Conservation (phyloP, 2,329 filamentous ascomycete species). For the Nakataea oryzae region DNA sequence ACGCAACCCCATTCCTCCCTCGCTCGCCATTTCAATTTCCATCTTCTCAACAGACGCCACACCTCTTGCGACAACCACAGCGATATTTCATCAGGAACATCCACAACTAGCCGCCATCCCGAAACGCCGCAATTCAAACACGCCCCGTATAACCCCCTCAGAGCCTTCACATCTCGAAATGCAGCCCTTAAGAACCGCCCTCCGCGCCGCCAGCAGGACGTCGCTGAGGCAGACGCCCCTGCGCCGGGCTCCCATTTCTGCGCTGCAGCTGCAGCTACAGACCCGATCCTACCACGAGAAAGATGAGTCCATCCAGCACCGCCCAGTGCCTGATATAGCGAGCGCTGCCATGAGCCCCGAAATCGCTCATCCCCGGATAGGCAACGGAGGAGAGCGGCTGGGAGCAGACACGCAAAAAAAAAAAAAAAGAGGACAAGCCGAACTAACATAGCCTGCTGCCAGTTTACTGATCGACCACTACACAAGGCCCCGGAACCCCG, state of each 20-base stretch:
- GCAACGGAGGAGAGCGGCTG: background rate
- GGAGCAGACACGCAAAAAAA: background rate
- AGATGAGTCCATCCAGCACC: constrained; percentile 9
- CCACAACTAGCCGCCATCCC: background rate
- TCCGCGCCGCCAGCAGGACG: constrained; percentile 6
- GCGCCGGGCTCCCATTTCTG: constrained; percentile 5
- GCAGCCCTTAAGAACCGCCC: constrained; percentile 3
- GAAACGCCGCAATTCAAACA: background rate
- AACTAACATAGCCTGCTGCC: background rate
- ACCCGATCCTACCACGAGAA: constrained; percentile 14
- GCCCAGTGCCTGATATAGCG: too few species aligned
- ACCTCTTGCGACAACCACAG: background rate
- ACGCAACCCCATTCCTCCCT: background rate
- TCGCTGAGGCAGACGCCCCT: constrained; percentile 6
- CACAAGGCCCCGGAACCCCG: constrained; percentile 34
- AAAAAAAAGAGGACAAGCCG: background rate
- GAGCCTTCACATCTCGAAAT: background rate
- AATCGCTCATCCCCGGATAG: background rate
- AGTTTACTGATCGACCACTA: constrained; percentile 16
- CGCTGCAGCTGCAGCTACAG: constrained; percentile 7
- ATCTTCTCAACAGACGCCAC: background rate
- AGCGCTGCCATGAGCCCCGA: too few species aligned
- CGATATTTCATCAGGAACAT: background rate
- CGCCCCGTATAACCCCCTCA: background rate
- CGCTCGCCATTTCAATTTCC: background rate